These are phyloP conservation scores for Aspergillus diversus DNA, from an alignment of 495 filamentous ascomycete species.

Conservation along the genomic window DNA sequence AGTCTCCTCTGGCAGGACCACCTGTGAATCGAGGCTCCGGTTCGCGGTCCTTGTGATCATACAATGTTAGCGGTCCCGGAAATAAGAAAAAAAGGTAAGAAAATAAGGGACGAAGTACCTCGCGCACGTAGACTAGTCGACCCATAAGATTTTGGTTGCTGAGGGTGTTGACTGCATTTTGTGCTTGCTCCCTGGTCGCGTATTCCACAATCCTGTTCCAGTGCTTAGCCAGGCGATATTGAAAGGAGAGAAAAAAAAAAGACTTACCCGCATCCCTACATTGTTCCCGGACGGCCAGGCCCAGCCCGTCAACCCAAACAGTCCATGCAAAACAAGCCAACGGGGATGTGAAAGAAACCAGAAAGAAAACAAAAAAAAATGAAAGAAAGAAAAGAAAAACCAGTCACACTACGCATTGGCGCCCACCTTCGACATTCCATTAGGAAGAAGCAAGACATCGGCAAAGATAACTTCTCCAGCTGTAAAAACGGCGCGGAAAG, in stretches of 20 bases:
- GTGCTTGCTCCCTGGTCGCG: conserved; percentile 98
- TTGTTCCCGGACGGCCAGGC: conserved; percentile 78
- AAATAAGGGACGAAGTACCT: conserved; percentile 60
- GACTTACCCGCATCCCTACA: conserved; percentile 99
- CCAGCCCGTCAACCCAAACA: conserved; percentile 99
- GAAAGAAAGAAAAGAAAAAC: conserved; percentile 57
- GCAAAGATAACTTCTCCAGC: conserved; percentile 99
- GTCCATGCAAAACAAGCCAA: conserved; percentile 69
- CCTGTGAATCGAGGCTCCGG: conserved; percentile 92
- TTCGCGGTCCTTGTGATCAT: conserved; percentile 75
- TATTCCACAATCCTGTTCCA: conserved; percentile 96
- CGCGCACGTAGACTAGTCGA: conserved; percentile 95
- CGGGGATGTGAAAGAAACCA: conserved; percentile 35
- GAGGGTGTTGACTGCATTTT: conserved; percentile 94
- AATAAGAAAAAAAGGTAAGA: background rate
- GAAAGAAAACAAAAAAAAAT: conserved; percentile 63
- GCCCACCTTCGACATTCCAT: conserved; percentile 99
- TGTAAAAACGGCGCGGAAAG: conserved; percentile 44
- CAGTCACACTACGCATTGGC: conserved; percentile 89
- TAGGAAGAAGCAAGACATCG: conserved; percentile 99
- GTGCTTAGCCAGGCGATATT: conserved; percentile 25
- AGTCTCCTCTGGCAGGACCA: conserved; percentile 70
- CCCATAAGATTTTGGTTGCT: conserved; percentile 99
- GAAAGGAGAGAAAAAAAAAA: background rate
- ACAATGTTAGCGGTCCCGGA: background rate